Base-by-base conservation (phyloP, 305 asterid species). In the Solanum hybrid region DNA sequence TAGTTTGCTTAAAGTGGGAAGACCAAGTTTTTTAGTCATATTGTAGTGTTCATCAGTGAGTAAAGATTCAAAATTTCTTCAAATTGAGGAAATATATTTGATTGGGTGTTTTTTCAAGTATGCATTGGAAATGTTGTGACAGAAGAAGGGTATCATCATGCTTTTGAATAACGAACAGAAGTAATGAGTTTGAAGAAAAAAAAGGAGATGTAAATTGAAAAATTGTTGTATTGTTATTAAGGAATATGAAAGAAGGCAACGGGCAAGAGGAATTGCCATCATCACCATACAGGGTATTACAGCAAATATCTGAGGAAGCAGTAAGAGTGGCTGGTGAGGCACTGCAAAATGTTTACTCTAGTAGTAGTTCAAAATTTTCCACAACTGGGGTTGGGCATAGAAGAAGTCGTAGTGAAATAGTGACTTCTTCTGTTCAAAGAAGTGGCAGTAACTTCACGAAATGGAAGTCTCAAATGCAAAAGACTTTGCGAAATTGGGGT, bases 381-480 rank as follows among this genome's bases (percentile, higher is more conserved):
- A 51, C 91, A 22, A 15, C 85, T 87, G 93, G 91, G 79, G 89
- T 89, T 86, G 91, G 91, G 90, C 98, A 96, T 91, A 94, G 99
- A 93, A 96, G 97, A 79, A 86, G 93, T 12, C 95, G 90, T 45
- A 94, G 98, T 92, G 99, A 95, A 92, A 89, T 91, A 87, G 89
- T 92, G 88, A 13, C 94, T 86, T 91, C 97, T 29, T 72, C 90
- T 27, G 79, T 90, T 76, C 89, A 92, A 87, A 92, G 89, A 89
- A 92, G 92, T 89, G 92, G 91, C 39, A 81, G 75, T 89, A 94
- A 93, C 90, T 93, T 96, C 88, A 95, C 93, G 75, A 93, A 92
- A 93, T 92, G 92, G 95, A 97, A 95, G 97, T 89, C 93, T 91
- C 96, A 94, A 33, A 90, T 95, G 98, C 95, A 93, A 90, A 94